Base-by-base conservation (phyloP, 73 alveolate species). In the Blepharisma stoltei region DNA sequence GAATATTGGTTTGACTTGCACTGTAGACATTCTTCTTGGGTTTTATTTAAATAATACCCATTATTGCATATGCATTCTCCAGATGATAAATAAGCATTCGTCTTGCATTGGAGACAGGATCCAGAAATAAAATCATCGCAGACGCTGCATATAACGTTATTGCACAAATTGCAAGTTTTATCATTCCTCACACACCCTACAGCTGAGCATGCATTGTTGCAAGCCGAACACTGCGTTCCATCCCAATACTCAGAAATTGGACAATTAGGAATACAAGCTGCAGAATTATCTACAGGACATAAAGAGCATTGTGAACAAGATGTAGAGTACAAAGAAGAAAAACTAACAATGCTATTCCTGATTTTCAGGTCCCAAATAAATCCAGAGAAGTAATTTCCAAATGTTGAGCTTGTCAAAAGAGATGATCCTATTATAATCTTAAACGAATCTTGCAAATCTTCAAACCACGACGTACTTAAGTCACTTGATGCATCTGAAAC, bases 101-200 rank as follows among this genome's bases (percentile, higher is more conserved):
- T 11, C 23, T 60, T 60, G 46, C 73, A 60, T 4, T 60, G 11
- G 11, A n/a, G 14, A 25, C 73, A 60, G 47, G 73, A 60, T 18
- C 73, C 73, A 18, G 49, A 0, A 2, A 9, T 9, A 60, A 60
- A 60, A 60, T n/a, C 23, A 20, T n/a, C 46, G 23, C 73, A 60
- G 14, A 60, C 23, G 18, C 14, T 20, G 73, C 73, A 60, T 1
- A 8, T 14, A 60, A 60, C 73, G 5, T 60, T 38, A 18, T 60
- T 20, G 46, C 73, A 60, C 14, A 60, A 38, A 25, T 60, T 60
- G 46, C 73, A 60, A 60, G 46, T 60, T 20, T 60, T 60, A 60
- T 60, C 73, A 20, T n/a, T 1, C 38, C 73, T n/a, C 5, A 14
- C 45, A 5, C 73, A 60, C 2, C 73, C 73, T 0, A 38, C 14